Evolutionary conservation across 1,284 basidiomycete genomes (phyloP).

Genomic region (Ceratobasidium theobromae): DNA sequence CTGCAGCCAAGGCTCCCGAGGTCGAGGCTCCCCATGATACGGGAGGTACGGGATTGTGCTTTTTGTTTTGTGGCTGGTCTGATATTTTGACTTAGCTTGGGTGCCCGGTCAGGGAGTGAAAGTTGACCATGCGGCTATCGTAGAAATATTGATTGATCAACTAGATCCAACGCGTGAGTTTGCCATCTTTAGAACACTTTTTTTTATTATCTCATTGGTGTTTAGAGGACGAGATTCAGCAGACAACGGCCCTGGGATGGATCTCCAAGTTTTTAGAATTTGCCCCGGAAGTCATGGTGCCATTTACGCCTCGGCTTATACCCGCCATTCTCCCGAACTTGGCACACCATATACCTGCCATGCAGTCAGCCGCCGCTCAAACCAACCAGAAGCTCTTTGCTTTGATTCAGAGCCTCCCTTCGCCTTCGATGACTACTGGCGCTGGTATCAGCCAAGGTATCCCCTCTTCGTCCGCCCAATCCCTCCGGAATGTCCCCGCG

Average conservation of each 20-base stretch:
- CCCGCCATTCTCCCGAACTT: constrained; percentile 92
- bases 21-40: constrained; percentile 49
- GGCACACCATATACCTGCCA: constrained; percentile 87
- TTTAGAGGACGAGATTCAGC: constrained; percentile 85
- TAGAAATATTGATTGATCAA: constrained; percentile 93
- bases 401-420: constrained; percentile 84
- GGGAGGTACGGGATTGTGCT: constrained; percentile 53
- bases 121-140: constrained; percentile 88
- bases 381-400: constrained; percentile 85
- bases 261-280: constrained; percentile 88
- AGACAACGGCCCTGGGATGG: constrained; percentile 88
- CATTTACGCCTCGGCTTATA: constrained; percentile 91
- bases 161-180: constrained; percentile 79
- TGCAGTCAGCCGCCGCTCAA: constrained; percentile 81
- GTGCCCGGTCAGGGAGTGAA: constrained; percentile 90
- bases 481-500: constrained; percentile 12
- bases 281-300: constrained; percentile 88
- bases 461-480: constrained; percentile 7
- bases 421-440: constrained; percentile 55
- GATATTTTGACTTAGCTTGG: constrained; percentile 60
- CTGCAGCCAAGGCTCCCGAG: not conserved
- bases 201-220: not conserved
- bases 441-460: not conserved
- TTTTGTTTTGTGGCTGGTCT: not conserved
- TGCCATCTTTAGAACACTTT: not conserved